Percentiles rank a stretch among this genome's conserved stretches.
phyloP scores from a whole-genome alignment of 345 rosid species.

The Eucalyptus rudis region DNA sequence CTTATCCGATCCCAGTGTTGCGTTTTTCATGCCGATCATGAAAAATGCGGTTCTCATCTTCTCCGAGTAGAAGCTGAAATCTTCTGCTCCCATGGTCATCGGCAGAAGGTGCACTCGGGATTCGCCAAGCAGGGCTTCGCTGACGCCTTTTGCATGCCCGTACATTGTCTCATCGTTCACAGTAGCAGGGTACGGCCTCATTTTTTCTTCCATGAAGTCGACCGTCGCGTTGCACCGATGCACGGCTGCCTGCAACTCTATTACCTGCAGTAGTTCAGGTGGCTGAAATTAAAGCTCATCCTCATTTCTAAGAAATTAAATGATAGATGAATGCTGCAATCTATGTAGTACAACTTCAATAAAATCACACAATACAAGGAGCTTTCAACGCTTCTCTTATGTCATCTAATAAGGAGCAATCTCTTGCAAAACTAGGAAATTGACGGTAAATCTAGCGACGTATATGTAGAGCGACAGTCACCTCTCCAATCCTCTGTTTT shows the following conservation, averaged over 20 bases:
- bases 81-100: slow-evolving; percentile 41
- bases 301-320: not conserved
- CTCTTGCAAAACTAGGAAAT: not conserved
- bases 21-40: not conserved
- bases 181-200: slow-evolving; percentile 34
- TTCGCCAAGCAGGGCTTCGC: slow-evolving; percentile 25
- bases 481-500: slow-evolving; percentile 31
- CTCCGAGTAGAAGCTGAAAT: slow-evolving; percentile 45
- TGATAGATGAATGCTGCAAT: not conserved
- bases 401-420: not conserved
- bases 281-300: too few species aligned
- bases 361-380: not conserved
- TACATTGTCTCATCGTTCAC: slow-evolving; percentile 32
- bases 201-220: slow-evolving; percentile 28
- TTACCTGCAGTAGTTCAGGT: slow-evolving; percentile 1
- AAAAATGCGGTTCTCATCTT: slow-evolving; percentile 33
- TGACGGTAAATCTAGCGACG: not conserved
- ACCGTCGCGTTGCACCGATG: slow-evolving; percentile 29
- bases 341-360: too few species aligned
- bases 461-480: not conserved
- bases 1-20: not conserved
- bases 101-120: slow-evolving; percentile 14
- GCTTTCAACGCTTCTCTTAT: not conserved
- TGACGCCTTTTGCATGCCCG: slow-evolving; percentile 22
- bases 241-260: slow-evolving; percentile 32